Percentiles rank a stretch among this genome's conserved stretches.
phyloP scores from a whole-genome alignment of 371 early-diverging fungal species.

The Encephalitozoon intestinalis region DNA sequence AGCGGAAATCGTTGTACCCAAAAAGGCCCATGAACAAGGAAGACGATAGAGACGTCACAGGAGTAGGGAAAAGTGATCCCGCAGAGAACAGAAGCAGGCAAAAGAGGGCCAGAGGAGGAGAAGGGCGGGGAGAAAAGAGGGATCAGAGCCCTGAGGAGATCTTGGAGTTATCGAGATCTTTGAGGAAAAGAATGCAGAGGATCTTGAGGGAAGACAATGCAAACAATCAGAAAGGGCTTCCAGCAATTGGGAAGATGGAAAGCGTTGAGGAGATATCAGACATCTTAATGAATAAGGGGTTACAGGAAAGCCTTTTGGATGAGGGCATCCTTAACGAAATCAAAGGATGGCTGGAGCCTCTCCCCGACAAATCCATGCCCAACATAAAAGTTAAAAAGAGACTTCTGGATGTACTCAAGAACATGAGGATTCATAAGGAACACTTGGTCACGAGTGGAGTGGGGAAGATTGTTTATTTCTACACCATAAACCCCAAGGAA shows the following conservation, averaged over 20 bases:
- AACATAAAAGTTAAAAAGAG: constrained; percentile 75
- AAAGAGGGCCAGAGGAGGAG: neutral
- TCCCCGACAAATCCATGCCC: constrained; percentile 82
- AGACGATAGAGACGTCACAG: neutral
- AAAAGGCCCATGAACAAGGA: neutral
- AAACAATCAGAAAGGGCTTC: constrained; percentile 66
- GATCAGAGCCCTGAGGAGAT: neutral
- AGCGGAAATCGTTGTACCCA: neutral
- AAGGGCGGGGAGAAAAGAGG: neutral
- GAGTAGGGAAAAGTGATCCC: neutral
- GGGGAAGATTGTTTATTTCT: constrained; percentile 83
- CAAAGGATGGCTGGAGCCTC: constrained; percentile 83
- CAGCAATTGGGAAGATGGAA: constrained; percentile 73
- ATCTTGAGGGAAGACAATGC: constrained; percentile 71
- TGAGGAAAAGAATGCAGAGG: constrained; percentile 67
- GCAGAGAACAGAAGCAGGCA: neutral
- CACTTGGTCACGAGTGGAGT: constrained; percentile 75
- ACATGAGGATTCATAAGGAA: constrained; percentile 72
- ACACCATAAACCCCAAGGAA: constrained; percentile 75
- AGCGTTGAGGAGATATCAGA: constrained; percentile 67
- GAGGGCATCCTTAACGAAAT: constrained; percentile 75
- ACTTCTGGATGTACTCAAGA: constrained; percentile 69
- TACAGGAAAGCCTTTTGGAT: constrained; percentile 63
- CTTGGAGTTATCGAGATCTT: neutral
- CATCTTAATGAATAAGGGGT: constrained; percentile 66